Evolutionary conservation across 176 grass and related monocot species (phyloP), one percentile per base, ranked within the genome.

Genomic region (Thalia dealbata): DNA sequence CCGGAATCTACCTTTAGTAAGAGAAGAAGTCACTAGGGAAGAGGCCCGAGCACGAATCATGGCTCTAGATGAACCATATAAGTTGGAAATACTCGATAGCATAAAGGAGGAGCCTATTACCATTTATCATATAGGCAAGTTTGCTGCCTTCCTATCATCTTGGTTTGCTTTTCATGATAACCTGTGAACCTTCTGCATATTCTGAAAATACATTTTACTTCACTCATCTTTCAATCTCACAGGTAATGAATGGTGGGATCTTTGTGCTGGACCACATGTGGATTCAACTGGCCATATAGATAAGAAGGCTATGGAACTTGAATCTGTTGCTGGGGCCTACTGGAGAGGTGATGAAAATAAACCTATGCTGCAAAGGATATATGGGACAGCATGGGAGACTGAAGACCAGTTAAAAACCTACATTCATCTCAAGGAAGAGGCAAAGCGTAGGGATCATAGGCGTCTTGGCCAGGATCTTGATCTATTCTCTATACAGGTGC

Each of bases 241-340:
- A 99, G 95, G 95, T 71, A 89, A 99, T 81, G 95, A 99, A 79
- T 99, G 95, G 95, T 99, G 95, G 95, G 95, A 99, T 84, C 85
- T 93, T 21, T 99, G 95, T 81, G 95, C 95, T 28, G 95, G 95
- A 63, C 95, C 95, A 67, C 95, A 93, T 75, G 95, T 99, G 11
- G 90, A 93, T 22, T 86, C 95, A 18, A 99, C 95, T 80, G 95
- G 95, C 51, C 69, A 85, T 55, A 99, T 99, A 67, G 27, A 88
- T 27, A 88, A 89, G 51, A 99, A 82, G 29, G 95, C 95, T 81
- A 52, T 99, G 60, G 90, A 86, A 52, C 95, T 99, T 55, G 95
- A 99, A 76, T 92, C 95, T 76, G 87, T 93, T 73, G 95, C 95
- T 68, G 90, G 95, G 55, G 90, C 95, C 75, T 93, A 99, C 61